Conservation (phyloP, 805 yeast genomes). For the Lipomyces orientalis region DNA sequence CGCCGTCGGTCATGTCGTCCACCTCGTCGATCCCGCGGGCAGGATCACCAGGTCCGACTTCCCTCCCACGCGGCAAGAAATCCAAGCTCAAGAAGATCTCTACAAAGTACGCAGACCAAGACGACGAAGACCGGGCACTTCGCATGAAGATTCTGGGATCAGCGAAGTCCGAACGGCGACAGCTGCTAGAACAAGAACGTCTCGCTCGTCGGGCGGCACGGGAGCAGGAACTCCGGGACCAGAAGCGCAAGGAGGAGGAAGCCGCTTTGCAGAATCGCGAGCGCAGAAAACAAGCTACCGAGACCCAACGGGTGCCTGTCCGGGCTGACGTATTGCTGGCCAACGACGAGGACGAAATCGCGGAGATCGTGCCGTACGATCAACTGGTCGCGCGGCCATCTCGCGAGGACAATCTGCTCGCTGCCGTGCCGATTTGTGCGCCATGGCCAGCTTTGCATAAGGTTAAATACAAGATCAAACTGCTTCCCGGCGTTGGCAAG, state of each 20-base stretch:
- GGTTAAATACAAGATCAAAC: conserved; percentile 78
- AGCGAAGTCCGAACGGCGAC: conserved; percentile 51
- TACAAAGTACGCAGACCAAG: conserved; percentile 86
- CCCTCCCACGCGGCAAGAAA: conserved; percentile 78
- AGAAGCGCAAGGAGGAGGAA: conserved; percentile 39
- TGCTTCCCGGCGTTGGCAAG: conserved; percentile 77
- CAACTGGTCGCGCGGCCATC: conserved; percentile 42
- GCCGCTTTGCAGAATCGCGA: conserved; percentile 47
- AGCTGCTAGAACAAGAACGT: conserved; percentile 25
- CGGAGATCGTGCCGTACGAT: conserved; percentile 54
- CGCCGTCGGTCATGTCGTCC: background rate
- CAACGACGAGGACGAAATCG: conserved; percentile 42
- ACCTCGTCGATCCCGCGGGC: background rate
- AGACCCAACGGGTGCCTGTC: conserved; percentile 32
- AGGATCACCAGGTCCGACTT: conserved; percentile 40
- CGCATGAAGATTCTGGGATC: conserved; percentile 87
- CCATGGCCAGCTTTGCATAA: conserved; percentile 86
- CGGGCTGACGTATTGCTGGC: conserved; percentile 28
- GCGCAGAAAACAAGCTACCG: conserved; percentile 34
- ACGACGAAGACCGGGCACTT: conserved; percentile 78
- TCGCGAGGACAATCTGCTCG: conserved; percentile 58
- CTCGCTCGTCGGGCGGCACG: conserved; percentile 40
- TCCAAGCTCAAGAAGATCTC: conserved; percentile 82
- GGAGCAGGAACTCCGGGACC: conserved; percentile 28
- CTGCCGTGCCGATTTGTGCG: conserved; percentile 84